Base-by-base conservation (phyloP, 441 rosid genomes). In the Sinapis alba region DNA sequence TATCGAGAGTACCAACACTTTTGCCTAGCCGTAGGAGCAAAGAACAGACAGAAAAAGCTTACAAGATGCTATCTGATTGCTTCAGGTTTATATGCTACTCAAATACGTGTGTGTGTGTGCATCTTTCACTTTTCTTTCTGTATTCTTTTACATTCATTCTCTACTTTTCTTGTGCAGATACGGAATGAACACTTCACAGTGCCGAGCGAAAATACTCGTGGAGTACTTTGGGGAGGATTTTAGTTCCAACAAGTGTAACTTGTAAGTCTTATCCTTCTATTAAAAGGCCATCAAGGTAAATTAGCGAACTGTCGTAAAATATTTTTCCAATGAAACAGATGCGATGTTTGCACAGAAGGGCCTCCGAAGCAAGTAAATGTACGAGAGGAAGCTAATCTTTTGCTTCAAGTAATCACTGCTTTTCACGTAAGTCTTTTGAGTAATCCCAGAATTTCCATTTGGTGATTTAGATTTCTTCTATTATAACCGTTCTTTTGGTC, bases 161-260 rank as follows among this genome's bases (percentile, higher is more conserved):
- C 72, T 76, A 13, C 72, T 73, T 38, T 65, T 70, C 45, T 27
- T 45, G 47, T 68, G 82, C 90, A 94, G 98, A 80, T 94, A 94
- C 75, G 97, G 94, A 73, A 94, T 92, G 98, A 89, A 86, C 59
- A 92, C 94, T 63, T 86, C 94, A 23, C 72, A 67, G 61, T 94
- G 98, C 75, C 92, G 97, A 68, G 93, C 95, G 2, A 94, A 84
- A 84, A 84, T n/a, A 65, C 88, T 92, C 0, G 97, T 92, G 36
- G 89, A 88, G 82, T 89, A 94, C 68, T 94, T 92, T 81, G 98
- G 97, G 63, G 94, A 94, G 79, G 86, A 89, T 75, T 89, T 94
- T 62, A 71, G 80, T 62, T 24, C 65, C 65, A 77, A 80, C 64
- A 90, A 88, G 78, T 94, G 98, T 81, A 88, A 80, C 70, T 16